phyloP scores from a whole-genome alignment of 2,329 filamentous ascomycete species.

The Trichophyton benhamiae region DNA sequence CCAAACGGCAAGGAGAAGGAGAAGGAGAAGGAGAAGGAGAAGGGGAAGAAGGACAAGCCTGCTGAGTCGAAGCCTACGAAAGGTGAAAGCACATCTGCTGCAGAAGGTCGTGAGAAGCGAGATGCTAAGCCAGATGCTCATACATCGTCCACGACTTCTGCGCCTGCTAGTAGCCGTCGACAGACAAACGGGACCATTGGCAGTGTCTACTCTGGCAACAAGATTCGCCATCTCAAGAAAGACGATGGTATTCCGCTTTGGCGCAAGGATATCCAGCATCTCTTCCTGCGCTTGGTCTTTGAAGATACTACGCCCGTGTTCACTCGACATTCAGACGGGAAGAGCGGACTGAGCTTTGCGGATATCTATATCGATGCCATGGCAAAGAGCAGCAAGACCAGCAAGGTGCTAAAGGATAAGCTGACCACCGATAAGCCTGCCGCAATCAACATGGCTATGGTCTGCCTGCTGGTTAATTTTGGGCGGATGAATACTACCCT shows the following conservation, averaged over 20 bases:
- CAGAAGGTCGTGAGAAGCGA: background rate
- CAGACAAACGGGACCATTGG: conserved; percentile 55
- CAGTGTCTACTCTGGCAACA: conserved; percentile 55
- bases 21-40: background rate
- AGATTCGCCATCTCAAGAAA: conserved; percentile 55
- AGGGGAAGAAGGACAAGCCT: background rate
- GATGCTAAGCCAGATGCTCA: background rate
- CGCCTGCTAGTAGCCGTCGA: conserved; percentile 41
- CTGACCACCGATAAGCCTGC: conserved; percentile 81
- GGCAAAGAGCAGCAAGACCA: conserved; percentile 97
- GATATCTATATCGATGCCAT: conserved; percentile 98
- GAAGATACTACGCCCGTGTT: conserved; percentile 58
- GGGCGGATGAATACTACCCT: conserved; percentile 98
- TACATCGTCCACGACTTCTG: background rate
- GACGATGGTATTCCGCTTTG: conserved; percentile 55
- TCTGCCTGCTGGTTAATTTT: conserved; percentile 91
- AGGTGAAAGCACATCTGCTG: background rate
- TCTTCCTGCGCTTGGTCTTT: conserved; percentile 52
- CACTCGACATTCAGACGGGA: conserved; percentile 77
- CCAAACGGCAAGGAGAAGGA: no score
- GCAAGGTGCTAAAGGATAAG: conserved; percentile 96
- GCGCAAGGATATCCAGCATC: conserved; percentile 56
- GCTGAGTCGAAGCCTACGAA: background rate
- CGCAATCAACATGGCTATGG: conserved; percentile 98
- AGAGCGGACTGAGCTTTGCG: conserved; percentile 65